Conservation (phyloP, 2,329 filamentous ascomycete genomes). For the Fusarium miscanthi region DNA sequence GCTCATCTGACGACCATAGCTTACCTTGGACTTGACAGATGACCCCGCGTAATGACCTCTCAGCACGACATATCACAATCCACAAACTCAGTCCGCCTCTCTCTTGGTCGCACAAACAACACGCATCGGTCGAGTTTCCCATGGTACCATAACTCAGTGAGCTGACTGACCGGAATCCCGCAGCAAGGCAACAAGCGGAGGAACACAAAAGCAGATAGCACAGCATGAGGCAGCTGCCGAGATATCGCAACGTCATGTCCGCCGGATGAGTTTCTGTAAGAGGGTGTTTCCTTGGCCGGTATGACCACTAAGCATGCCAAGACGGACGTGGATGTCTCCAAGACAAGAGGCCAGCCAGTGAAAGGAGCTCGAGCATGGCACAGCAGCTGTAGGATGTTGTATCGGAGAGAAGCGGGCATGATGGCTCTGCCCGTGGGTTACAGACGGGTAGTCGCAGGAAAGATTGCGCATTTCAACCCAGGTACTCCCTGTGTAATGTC, state of each 20-base stretch:
- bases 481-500: conserved; percentile 8
- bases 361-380: background rate
- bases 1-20: background rate
- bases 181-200: conserved; percentile 14
- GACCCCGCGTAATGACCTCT: conserved; percentile 8
- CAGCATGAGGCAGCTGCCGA: conserved; percentile 16
- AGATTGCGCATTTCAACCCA: conserved; percentile 27
- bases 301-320: conserved; percentile 1
- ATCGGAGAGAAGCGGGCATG: conserved; percentile 8
- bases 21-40: background rate
- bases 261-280: conserved; percentile 4
- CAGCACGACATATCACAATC: background rate
- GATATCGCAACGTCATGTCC: background rate
- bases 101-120: background rate
- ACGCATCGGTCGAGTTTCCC: conserved; percentile 13
- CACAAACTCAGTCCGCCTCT: background rate
- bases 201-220: background rate
- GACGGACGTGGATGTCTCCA: conserved; percentile 5
- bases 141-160: conserved; percentile 1
- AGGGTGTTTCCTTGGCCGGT: conserved; percentile 8
- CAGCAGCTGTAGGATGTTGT: conserved; percentile 13
- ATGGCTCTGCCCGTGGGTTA: background rate
- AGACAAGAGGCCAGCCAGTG: background rate
- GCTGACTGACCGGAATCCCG: background rate
- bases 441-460: conserved; percentile 15